These are phyloP conservation scores for Kluyveromyces dobzhanskii DNA, from an alignment of 805 yeast genomes.

Conservation along the genomic window DNA sequence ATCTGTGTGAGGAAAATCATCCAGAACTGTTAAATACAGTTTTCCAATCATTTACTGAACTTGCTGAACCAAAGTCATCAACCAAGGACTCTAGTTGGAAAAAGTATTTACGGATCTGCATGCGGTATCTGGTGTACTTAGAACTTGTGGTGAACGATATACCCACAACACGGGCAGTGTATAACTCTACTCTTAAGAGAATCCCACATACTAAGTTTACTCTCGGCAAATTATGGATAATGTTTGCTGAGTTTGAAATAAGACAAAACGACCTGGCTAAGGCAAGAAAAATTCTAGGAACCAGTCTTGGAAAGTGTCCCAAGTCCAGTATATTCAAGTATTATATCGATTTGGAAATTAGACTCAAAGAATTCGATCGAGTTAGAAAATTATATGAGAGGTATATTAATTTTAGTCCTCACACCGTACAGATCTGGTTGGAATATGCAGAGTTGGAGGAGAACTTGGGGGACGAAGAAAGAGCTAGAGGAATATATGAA, in stretches of 20 bases:
- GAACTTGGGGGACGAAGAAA: slow-evolving; percentile 54
- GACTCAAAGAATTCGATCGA: slow-evolving; percentile 71
- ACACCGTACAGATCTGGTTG: slow-evolving; percentile 38
- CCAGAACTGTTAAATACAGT: slow-evolving; percentile 8
- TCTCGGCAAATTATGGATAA: slow-evolving; percentile 67
- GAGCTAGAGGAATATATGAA: slow-evolving; percentile 58
- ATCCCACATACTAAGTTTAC: slow-evolving; percentile 57
- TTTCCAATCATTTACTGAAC: slow-evolving; percentile 12
- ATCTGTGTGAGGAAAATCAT: slow-evolving; percentile 37
- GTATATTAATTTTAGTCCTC: slow-evolving; percentile 31
- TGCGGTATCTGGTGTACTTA: slow-evolving; percentile 51
- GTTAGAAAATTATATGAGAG: slow-evolving; percentile 66
- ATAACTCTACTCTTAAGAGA: slow-evolving; percentile 38
- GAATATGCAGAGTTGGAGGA: slow-evolving; percentile 63
- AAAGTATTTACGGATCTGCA: slow-evolving; percentile 63
- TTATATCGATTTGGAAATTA: slow-evolving; percentile 62
- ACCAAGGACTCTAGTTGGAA: slow-evolving; percentile 49
- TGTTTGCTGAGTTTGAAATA: slow-evolving; percentile 63
- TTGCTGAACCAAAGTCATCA: slow-evolving; percentile 21
- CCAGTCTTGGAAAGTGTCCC: slow-evolving; percentile 60
- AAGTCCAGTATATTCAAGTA: slow-evolving; percentile 48
- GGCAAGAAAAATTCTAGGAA: slow-evolving; percentile 67
- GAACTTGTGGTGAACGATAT: slow-evolving; percentile 42
- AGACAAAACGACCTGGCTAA: slow-evolving; percentile 42
- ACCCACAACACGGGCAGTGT: slow-evolving; percentile 42